These are phyloP conservation scores for Irpex lacteus DNA, from an alignment of 1,284 basidiomycete genomes.

Conservation along the genomic window DNA sequence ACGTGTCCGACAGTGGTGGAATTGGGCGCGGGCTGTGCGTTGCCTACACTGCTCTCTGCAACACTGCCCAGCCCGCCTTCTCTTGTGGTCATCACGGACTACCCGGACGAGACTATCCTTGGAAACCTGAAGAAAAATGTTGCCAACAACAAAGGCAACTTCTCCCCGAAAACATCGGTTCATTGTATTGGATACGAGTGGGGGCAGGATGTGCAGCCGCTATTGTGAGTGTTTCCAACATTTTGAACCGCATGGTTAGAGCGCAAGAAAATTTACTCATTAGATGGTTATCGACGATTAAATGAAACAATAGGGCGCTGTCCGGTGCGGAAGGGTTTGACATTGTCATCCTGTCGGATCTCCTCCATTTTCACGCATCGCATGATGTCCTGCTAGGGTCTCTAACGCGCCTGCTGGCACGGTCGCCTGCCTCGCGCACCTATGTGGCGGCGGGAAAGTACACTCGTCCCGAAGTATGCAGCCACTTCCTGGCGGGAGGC, in stretches of 20 bases:
- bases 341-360: slow-evolving; percentile 62
- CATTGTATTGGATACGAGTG: slow-evolving; percentile 56
- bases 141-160: slow-evolving; percentile 40
- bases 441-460: slow-evolving; percentile 67
- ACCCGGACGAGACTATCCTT: slow-evolving; percentile 60
- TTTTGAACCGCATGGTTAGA: background rate
- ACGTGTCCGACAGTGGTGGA: slow-evolving; percentile 48
- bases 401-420: slow-evolving; percentile 45
- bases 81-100: slow-evolving; percentile 61
- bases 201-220: slow-evolving; percentile 45
- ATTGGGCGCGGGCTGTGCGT: slow-evolving; percentile 62
- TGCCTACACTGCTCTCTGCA: slow-evolving; percentile 61
- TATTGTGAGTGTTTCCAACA: slow-evolving; percentile 41
- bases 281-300: background rate
- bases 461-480: slow-evolving; percentile 52
- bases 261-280: background rate
- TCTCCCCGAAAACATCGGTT: slow-evolving; percentile 40
- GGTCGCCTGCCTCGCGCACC: slow-evolving; percentile 37
- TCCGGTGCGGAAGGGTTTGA: slow-evolving; percentile 42
- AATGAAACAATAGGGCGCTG: background rate
- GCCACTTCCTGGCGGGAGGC: slow-evolving; percentile 47
- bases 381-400: slow-evolving; percentile 57
- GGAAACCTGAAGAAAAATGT: slow-evolving; percentile 54
- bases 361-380: slow-evolving; percentile 63
- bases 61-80: slow-evolving; percentile 42